Evolutionary conservation across 345 rosid species (phyloP), one percentile per base, ranked within the genome.

Genomic region (Turritis glabra): DNA sequence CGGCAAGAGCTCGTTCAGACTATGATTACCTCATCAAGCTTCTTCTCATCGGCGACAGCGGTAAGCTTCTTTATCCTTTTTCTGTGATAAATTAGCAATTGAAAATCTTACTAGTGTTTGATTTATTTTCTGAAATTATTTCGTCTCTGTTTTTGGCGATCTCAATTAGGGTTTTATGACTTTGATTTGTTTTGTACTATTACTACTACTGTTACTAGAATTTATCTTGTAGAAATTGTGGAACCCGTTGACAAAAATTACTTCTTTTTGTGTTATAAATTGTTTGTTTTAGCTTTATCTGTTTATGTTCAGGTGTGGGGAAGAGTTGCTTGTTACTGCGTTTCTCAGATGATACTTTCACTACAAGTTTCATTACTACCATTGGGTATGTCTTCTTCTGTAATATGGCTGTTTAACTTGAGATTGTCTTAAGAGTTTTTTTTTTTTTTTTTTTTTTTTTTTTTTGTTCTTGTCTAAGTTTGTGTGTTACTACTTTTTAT

Each of bases 321-420:
- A 92, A 92, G 80, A 92, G 94, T 87, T 92, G 96, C 68, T 85
- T 92, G 73, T 86, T 92, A n/a, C 85, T 92, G 27, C 96, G 98
- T 56, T 92, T 92, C 85, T 88, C 96, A 0, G 98, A 90, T 86
- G 96, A 90, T 83, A 87, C 98, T 78, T 92, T 90, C 73, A 88
- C 96, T 38, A 92, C 96, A 29, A 92, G 96, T 75, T 92, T 92
- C 82, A 90, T 92, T 77, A 90, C 97, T 29, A 92, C 97, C 56
- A 92, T 90, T 65, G 97, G 98, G 98, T 88, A 22, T 68, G 83
- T 59, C 23, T 70, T 15, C 71, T 38, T 43, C 46, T 32, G 54
- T 25, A 64, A 13, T n/a, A n/a, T 66, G 23, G 4, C 4, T 57
- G 26, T 26, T 50, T 52, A 22, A 22, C 40, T 65, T 17, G 14